A percentile compares a stretch with the other conserved stretches of the same genome.
phyloP scores from a whole-genome alignment of 1,284 basidiomycete species.

The Heterobasidion irregulare region DNA sequence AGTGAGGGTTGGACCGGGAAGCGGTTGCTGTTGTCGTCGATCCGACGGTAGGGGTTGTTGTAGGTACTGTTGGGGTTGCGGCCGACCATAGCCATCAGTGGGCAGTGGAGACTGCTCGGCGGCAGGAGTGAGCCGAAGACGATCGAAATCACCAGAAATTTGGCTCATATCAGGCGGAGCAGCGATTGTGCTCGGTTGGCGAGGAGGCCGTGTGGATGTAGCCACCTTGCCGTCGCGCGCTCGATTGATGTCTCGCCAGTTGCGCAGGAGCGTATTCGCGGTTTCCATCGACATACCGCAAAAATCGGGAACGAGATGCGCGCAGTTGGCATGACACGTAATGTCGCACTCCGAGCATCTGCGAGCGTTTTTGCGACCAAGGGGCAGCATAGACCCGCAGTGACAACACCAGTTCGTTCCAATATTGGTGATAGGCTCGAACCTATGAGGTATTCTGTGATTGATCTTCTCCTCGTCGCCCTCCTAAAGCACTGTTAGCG shows the following conservation, averaged over 20 bases:
- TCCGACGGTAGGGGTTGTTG: slow-evolving; percentile 3
- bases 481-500: slow-evolving; percentile 43
- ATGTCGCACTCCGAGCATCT: slow-evolving; percentile 95
- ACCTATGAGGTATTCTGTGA: slow-evolving; percentile 98
- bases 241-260: slow-evolving; percentile 82
- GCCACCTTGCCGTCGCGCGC: slow-evolving; percentile 35
- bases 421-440: slow-evolving; percentile 95
- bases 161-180: slow-evolving; percentile 15
- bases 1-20: slow-evolving; percentile 10
- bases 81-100: slow-evolving; percentile 1
- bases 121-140: slow-evolving; percentile 36
- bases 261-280: slow-evolving; percentile 87
- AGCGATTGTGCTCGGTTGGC: slow-evolving; percentile 13
- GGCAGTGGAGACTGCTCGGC: slow-evolving; percentile 1
- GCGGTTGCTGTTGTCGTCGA: slow-evolving; percentile 10
- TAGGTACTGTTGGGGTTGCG: slow-evolving; percentile 6
- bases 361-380: slow-evolving; percentile 94
- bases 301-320: slow-evolving; percentile 97
- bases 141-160: slow-evolving; percentile 35
- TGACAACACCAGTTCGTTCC: slow-evolving; percentile 99
- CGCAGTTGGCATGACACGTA: slow-evolving; percentile 96
- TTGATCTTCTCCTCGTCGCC: slow-evolving; percentile 99
- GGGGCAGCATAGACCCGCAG: slow-evolving; percentile 96
- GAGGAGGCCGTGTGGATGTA: slow-evolving; percentile 14
- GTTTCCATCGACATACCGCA: slow-evolving; percentile 99